These are phyloP conservation scores for Teunomyces stri DNA, from an alignment of 805 yeast genomes.

Conservation along the genomic window DNA sequence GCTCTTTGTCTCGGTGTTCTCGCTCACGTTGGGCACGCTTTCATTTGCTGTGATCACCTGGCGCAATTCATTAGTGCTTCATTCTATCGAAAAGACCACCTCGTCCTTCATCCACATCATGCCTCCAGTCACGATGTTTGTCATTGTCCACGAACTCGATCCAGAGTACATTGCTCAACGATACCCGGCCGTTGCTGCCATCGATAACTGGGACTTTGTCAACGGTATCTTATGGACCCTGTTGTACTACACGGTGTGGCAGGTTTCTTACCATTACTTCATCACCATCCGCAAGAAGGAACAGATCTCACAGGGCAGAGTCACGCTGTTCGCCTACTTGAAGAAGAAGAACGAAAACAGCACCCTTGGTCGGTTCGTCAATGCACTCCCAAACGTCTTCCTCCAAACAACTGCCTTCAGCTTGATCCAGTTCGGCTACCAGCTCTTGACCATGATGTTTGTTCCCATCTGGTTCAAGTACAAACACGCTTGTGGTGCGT, in stretches of 20 bases:
- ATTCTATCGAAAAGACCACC: slow-evolving; percentile 88
- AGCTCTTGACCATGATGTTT: slow-evolving; percentile 78
- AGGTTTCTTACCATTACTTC: slow-evolving; percentile 83
- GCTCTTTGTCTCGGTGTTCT: slow-evolving; percentile 78
- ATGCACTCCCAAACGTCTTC: slow-evolving; percentile 73
- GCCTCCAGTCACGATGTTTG: slow-evolving; percentile 87
- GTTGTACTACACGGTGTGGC: slow-evolving; percentile 84
- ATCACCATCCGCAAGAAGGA: slow-evolving; percentile 78
- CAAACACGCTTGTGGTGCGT: slow-evolving; percentile 62
- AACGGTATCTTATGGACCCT: slow-evolving; percentile 77
- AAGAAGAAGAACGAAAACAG: slow-evolving; percentile 67
- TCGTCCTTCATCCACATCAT: slow-evolving; percentile 85
- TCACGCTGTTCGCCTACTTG: slow-evolving; percentile 83
- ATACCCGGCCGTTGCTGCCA: slow-evolving; percentile 77
- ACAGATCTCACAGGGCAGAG: slow-evolving; percentile 80
- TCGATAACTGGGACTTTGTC: slow-evolving; percentile 65
- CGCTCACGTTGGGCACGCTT: slow-evolving; percentile 84
- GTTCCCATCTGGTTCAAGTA: slow-evolving; percentile 86
- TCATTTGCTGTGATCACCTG: slow-evolving; percentile 94
- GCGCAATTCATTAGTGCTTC: slow-evolving; percentile 91
- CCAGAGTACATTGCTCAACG: slow-evolving; percentile 50
- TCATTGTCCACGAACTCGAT: slow-evolving; percentile 75
- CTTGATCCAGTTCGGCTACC: slow-evolving; percentile 81
- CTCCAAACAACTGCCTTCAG: slow-evolving; percentile 87
- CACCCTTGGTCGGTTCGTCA: slow-evolving; percentile 72